Conservation (phyloP, 2,329 filamentous ascomycete species). For the Sodiomyces alkalinus region DNA sequence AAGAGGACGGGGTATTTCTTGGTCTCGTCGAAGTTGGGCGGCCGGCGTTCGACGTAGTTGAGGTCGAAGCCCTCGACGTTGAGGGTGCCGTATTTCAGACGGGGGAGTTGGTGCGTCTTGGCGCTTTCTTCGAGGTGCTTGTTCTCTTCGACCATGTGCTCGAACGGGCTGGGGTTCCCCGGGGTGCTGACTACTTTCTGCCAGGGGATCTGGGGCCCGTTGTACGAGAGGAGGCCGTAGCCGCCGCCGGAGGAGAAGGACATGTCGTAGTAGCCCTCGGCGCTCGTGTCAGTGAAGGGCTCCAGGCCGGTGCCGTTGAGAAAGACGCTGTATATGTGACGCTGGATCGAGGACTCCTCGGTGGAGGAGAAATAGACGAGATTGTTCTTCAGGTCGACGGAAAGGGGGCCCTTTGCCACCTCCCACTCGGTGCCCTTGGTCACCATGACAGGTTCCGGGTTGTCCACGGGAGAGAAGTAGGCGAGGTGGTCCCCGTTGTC, state of each 20-base stretch:
- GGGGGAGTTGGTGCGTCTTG: slow-evolving; percentile 64
- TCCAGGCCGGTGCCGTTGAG: slow-evolving; percentile 62
- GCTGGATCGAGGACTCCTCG: slow-evolving; percentile 74
- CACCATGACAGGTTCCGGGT: slow-evolving; percentile 64
- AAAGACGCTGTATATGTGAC: slow-evolving; percentile 81
- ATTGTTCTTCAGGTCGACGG: slow-evolving; percentile 71
- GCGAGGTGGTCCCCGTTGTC: slow-evolving; percentile 81
- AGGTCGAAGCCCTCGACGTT: slow-evolving; percentile 65
- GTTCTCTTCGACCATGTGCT: slow-evolving; percentile 68
- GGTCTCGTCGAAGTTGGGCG: slow-evolving; percentile 70
- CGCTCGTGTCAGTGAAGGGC: slow-evolving; percentile 56
- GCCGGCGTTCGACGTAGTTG: slow-evolving; percentile 68
- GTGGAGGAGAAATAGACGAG: slow-evolving; percentile 84
- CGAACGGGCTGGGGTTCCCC: slow-evolving; percentile 46
- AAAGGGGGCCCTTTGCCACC: slow-evolving; percentile 70
- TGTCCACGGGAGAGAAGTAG: slow-evolving; percentile 84
- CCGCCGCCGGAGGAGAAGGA: slow-evolving; percentile 75
- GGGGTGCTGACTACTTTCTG: slow-evolving; percentile 83
- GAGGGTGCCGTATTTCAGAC: slow-evolving; percentile 68
- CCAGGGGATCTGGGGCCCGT: slow-evolving; percentile 75
- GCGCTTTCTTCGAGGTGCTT: slow-evolving; percentile 51
- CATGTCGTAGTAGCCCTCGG: slow-evolving; percentile 63
- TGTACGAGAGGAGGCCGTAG: slow-evolving; percentile 72
- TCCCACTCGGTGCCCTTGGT: slow-evolving; percentile 78
- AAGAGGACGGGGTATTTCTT: slow-evolving; percentile 91